phyloP scores from a whole-genome alignment of 176 grass and related monocot genomes.

The Oryza nivara region DNA sequence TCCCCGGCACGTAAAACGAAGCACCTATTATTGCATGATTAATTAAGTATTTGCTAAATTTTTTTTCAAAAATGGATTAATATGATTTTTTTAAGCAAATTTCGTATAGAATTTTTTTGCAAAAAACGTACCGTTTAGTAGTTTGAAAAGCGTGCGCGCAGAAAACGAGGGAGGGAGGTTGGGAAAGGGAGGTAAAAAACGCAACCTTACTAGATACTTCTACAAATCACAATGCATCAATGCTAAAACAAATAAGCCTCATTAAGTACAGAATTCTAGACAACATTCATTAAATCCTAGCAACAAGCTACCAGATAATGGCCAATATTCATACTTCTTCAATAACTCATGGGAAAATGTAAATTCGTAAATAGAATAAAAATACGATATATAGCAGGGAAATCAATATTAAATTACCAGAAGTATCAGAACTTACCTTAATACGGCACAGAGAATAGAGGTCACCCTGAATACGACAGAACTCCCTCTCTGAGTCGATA shows the following conservation, averaged over 20 bases:
- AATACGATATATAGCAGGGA: constrained; percentile 1
- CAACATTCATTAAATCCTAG: constrained; percentile 5
- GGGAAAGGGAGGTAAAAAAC: too few relatives aligned
- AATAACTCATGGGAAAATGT: constrained; percentile 22
- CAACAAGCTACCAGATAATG: constrained; percentile 16
- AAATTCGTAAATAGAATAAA: constrained; percentile 21
- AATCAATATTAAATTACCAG: neutral
- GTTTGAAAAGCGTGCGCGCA: too few relatives aligned
- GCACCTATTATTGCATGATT: too few relatives aligned
- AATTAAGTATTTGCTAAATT: too few relatives aligned
- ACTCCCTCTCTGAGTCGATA: constrained; percentile 90
- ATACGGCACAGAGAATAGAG: constrained; percentile 91
- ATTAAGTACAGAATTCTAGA: constrained; percentile 3
- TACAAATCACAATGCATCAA: neutral
- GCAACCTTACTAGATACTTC: neutral
- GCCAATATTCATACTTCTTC: neutral
- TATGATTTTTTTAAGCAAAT: too few relatives aligned
- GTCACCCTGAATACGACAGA: constrained; percentile 88
- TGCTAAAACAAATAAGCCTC: neutral
- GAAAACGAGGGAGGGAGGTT: too few relatives aligned
- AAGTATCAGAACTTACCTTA: constrained; percentile 64
- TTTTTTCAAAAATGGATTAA: too few relatives aligned
- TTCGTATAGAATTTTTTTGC: too few relatives aligned
- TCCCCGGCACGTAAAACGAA: too few relatives aligned
- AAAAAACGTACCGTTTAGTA: too few relatives aligned